Evolutionary conservation across 2,329 filamentous ascomycete genomes (phyloP).

Genomic region (Colletotrichum magnum): DNA sequence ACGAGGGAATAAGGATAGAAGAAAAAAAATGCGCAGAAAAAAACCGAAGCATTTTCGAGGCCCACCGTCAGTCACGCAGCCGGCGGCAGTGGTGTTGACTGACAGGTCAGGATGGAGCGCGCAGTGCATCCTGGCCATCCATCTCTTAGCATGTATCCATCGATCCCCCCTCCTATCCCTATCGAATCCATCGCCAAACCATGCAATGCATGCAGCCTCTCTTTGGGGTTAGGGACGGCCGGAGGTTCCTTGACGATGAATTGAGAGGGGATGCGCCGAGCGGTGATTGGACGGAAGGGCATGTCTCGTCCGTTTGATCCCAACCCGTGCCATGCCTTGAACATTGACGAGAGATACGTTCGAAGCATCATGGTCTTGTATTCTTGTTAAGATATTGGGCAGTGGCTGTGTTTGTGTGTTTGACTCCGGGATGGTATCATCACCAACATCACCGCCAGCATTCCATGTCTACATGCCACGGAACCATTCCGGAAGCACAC

Average conservation of each 20-base stretch:
- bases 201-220: conserved; percentile 4
- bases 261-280: neutral
- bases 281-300: conserved; percentile 9
- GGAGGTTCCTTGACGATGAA: neutral
- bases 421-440: neutral
- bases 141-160: conserved; percentile 1
- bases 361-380: too few relatives aligned
- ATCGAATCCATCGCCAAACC: conserved; percentile 5
- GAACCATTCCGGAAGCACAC: too few relatives aligned
- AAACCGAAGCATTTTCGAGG: conserved; percentile 13
- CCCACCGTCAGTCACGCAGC: conserved; percentile 10
- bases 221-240: conserved; percentile 12
- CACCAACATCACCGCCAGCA: neutral
- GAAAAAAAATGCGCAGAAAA: conserved; percentile 8
- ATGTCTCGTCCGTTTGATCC: too few relatives aligned
- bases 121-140: neutral
- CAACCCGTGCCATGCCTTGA: too few relatives aligned
- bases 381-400: too few relatives aligned
- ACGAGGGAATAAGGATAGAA: conserved; percentile 7
- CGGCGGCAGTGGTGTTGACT: conserved; percentile 21
- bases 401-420: too few relatives aligned
- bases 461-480: neutral
- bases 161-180: conserved; percentile 14
- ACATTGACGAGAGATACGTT: too few relatives aligned
- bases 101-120: conserved; percentile 15